phyloP scores from a whole-genome alignment of 441 rosid genomes.

The Daphne laureola region DNA sequence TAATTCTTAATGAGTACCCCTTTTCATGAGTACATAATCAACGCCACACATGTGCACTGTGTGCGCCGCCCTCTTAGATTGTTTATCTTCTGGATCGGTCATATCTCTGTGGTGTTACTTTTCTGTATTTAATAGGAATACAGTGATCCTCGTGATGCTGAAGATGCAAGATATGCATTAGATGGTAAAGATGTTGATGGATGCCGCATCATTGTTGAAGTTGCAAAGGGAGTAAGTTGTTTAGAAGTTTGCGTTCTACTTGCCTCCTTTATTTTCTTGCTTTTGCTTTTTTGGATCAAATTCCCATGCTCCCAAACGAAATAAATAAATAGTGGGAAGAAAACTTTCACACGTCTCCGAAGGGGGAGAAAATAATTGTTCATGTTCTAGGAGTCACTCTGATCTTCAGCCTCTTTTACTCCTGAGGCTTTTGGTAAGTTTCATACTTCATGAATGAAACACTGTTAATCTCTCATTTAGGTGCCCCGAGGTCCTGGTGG shows the following conservation, averaged over 20 bases:
- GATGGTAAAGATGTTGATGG: constrained; percentile 67
- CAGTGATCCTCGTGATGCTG: constrained; percentile 70
- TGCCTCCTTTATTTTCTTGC: no score
- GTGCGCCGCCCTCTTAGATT: not conserved
- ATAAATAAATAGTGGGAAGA: no score
- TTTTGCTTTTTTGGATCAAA: no score
- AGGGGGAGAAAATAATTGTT: no score
- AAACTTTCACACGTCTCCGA: no score
- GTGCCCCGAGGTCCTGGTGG: constrained; percentile 72
- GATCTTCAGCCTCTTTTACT: no score
- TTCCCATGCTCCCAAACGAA: no score
- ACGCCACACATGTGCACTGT: no score
- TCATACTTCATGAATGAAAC: not conserved
- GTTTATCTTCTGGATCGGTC: constrained; percentile 10
- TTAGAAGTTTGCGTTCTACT: not conserved
- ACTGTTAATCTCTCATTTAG: constrained; percentile 22
- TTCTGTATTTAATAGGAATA: constrained; percentile 39
- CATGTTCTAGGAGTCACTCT: no score
- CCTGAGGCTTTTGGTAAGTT: not conserved
- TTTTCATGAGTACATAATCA: not conserved
- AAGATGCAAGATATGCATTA: constrained; percentile 58
- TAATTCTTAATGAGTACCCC: not conserved
- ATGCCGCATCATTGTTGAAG: constrained; percentile 62
- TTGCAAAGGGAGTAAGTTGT: constrained; percentile 54
- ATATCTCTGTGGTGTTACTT: constrained; percentile 10